These are phyloP conservation scores for Biscogniauxia marginata DNA, from an alignment of 2,329 filamentous ascomycete species.

Conservation along the genomic window DNA sequence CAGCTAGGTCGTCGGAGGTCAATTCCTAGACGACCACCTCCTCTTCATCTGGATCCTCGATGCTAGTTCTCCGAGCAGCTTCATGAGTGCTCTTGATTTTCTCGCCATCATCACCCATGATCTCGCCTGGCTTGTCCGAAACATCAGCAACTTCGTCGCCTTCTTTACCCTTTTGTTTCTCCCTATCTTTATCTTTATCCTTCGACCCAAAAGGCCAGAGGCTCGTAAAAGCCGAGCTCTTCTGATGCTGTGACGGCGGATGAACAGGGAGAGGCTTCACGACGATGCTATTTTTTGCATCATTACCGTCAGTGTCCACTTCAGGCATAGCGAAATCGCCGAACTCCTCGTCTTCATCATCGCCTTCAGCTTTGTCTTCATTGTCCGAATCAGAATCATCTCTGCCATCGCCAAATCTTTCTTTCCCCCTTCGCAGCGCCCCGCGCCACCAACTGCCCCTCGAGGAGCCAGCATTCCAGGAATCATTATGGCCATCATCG, in stretches of 20 bases:
- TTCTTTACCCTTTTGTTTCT: conserved; percentile 31
- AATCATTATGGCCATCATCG: conserved; percentile 38
- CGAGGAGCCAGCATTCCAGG: conserved; percentile 30
- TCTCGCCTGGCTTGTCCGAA: conserved; percentile 33
- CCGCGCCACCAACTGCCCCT: conserved; percentile 51
- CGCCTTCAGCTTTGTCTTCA: conserved; percentile 25
- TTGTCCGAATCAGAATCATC: conserved; percentile 46
- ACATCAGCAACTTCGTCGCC: conserved; percentile 35
- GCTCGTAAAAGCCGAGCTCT: conserved; percentile 45
- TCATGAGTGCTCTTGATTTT: conserved; percentile 48
- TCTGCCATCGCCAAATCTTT: conserved; percentile 40
- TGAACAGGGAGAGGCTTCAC: conserved; percentile 56
- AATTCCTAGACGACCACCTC: conserved; percentile 36
- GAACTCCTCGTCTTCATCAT: conserved; percentile 54
- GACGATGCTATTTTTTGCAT: conserved; percentile 37
- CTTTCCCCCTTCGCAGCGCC: conserved; percentile 34
- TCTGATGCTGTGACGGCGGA: conserved; percentile 40
- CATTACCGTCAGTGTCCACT: conserved; percentile 36
- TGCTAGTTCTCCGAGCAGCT: conserved; percentile 54
- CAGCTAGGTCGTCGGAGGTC: conserved; percentile 10
- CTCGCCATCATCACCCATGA: conserved; percentile 40
- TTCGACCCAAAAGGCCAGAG: conserved; percentile 54
- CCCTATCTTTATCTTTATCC: conserved; percentile 31
- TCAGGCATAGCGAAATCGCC: conserved; percentile 69
- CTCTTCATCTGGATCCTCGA: conserved; percentile 56